Conservation (phyloP, 2,329 filamentous ascomycete species). For the Nectriaceae sp. region DNA sequence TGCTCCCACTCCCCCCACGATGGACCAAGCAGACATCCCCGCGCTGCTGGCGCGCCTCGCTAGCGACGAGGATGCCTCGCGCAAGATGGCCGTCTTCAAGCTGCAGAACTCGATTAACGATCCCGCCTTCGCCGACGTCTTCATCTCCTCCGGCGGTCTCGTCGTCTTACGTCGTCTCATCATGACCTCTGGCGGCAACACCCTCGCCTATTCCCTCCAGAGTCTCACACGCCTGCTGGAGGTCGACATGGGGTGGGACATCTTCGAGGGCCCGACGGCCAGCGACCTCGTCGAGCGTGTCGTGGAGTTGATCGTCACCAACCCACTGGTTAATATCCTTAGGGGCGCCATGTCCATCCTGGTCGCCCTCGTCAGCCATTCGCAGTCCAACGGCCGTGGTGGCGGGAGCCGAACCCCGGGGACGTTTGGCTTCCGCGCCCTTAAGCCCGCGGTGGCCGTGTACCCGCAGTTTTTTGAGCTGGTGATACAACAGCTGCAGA, state of each 20-base stretch:
- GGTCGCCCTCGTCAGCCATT: slow-evolving; percentile 88
- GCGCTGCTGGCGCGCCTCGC: slow-evolving; percentile 64
- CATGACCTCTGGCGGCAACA: slow-evolving; percentile 86
- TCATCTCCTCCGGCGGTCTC: slow-evolving; percentile 87
- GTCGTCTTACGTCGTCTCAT: slow-evolving; percentile 79
- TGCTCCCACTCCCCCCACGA: slow-evolving; percentile 11
- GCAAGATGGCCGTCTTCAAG: slow-evolving; percentile 99
- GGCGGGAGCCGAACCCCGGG: slow-evolving; percentile 48
- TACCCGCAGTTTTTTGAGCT: slow-evolving; percentile 95
- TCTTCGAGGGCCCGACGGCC: slow-evolving; percentile 64
- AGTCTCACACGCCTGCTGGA: slow-evolving; percentile 86
- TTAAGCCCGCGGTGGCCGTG: slow-evolving; percentile 88
- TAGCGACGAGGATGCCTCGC: slow-evolving; percentile 81
- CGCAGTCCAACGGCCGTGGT: slow-evolving; percentile 55
- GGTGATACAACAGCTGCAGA: slow-evolving; percentile 87
- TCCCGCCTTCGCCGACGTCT: slow-evolving; percentile 93
- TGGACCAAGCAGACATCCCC: slow-evolving; percentile 70
- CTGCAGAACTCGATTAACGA: slow-evolving; percentile 94
- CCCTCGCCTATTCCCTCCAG: slow-evolving; percentile 90
- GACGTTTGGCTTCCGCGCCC: slow-evolving; percentile 82
- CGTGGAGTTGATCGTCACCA: slow-evolving; percentile 90
- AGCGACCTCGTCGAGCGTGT: slow-evolving; percentile 73
- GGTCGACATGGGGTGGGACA: slow-evolving; percentile 97
- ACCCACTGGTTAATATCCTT: slow-evolving; percentile 95
- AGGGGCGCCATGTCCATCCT: slow-evolving; percentile 96